These are phyloP conservation scores for Trypanosoma scelopori DNA, from an alignment of 208 protist species.

Conservation along the genomic window DNA sequence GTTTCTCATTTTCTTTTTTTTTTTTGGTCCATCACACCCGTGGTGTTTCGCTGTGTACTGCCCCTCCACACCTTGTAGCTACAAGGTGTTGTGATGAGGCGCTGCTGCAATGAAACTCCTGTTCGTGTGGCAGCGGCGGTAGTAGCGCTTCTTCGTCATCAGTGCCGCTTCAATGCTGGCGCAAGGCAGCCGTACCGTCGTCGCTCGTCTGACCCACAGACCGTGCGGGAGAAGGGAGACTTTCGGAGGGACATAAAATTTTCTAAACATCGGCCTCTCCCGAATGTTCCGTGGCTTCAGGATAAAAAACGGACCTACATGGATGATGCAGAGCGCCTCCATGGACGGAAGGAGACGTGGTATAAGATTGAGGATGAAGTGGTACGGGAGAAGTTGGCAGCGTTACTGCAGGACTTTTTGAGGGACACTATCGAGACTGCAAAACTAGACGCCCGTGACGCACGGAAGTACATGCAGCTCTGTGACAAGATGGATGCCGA, in stretches of 20 bases:
- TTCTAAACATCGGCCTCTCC: conserved; percentile 62
- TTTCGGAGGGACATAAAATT: conserved; percentile 85
- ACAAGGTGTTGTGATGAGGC: conserved; percentile 9
- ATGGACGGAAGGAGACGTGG: conserved; percentile 87
- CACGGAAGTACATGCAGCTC: conserved; percentile 61
- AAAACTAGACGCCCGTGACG: conserved; percentile 58
- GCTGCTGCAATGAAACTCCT: background rate
- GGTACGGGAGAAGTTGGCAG: conserved; percentile 72
- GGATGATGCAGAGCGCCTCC: conserved; percentile 87
- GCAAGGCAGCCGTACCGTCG: conserved; percentile 42
- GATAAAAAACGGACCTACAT: conserved; percentile 75
- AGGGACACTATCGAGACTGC: conserved; percentile 66
- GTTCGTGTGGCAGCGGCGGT: background rate
- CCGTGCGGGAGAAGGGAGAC: conserved; percentile 58
- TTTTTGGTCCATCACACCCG: background rate
- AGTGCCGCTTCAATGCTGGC: conserved; percentile 5
- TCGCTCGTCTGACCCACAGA: conserved; percentile 76
- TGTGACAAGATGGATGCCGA: conserved; percentile 53
- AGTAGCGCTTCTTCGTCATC: conserved; percentile 4
- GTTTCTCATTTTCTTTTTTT: background rate
- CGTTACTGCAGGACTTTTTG: conserved; percentile 80
- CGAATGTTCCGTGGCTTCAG: conserved; percentile 73
- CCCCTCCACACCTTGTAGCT: background rate
- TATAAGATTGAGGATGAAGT: conserved; percentile 50
- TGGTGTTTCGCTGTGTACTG: background rate